phyloP scores from a whole-genome alignment of 1,284 basidiomycete genomes.

The Ceratobasidium theobromae region DNA sequence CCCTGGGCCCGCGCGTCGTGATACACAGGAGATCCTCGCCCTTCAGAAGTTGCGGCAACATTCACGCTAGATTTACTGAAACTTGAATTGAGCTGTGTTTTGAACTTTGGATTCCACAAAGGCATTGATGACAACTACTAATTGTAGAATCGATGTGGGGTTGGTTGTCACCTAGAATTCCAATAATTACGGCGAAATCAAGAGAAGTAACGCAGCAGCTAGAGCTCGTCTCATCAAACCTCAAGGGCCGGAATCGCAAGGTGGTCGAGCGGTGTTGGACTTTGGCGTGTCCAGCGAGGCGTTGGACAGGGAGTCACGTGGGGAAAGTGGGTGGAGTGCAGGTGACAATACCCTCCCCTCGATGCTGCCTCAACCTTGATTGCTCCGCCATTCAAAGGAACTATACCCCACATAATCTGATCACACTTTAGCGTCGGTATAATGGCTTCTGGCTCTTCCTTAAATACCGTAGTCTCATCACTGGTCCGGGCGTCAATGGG shows the following conservation, averaged over 20 bases:
- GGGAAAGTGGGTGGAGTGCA: no score
- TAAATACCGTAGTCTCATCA: conserved; percentile 82
- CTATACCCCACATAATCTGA: neutral
- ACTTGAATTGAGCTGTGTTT: conserved; percentile 4
- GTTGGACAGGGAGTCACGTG: no score
- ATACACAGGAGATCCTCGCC: conserved; percentile 6
- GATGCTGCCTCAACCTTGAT: no score
- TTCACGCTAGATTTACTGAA: conserved; percentile 16
- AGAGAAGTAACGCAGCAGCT: no score
- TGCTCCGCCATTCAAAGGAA: no score
- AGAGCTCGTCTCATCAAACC: no score
- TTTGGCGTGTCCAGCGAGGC: no score
- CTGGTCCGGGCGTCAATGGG: conserved; percentile 83
- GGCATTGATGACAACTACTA: conserved; percentile 12
- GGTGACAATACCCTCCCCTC: no score
- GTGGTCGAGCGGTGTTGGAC: no score
- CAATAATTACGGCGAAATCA: no score
- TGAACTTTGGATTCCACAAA: conserved; percentile 8
- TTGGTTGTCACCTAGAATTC: no score
- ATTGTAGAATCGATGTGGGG: neutral
- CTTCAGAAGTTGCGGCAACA: conserved; percentile 1
- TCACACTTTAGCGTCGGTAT: neutral
- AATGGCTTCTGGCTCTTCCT: conserved; percentile 51
- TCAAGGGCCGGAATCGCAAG: no score
- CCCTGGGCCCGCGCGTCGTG: conserved; percentile 4